Evolutionary conservation across 2,329 filamentous ascomycete species (phyloP), one percentile per base, ranked within the genome.

Genomic region (Metarhizium rileyi): DNA sequence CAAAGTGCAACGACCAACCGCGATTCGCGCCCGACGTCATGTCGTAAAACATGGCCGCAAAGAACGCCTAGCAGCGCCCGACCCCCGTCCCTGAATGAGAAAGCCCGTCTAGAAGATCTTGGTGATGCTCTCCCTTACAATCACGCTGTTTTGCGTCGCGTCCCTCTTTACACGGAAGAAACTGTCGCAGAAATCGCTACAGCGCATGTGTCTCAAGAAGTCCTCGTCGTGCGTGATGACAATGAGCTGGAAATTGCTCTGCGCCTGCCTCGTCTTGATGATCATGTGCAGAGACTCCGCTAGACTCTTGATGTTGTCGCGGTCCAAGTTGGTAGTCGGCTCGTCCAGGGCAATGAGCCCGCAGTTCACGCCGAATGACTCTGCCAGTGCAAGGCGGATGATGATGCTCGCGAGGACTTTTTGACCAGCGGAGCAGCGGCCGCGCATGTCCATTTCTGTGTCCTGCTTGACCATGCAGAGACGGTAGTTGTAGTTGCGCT

Each of bases 211-310:
- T 49, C 86, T 79, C 62, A 98, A 64, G 61, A 98, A 98, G 61
- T 95, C 89, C 70, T 97, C 94, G 69, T 98, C 93, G 74, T 98
- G 93, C 4, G 93, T 98, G 66, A 98, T 98, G 61, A 98, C 88
- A 62, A 98, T 93, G 50, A 98, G 80, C 73, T 98, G 94, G 68
- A 98, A 96, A 66, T 98, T 98, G 50, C 83, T 80, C 75, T 98
- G 93, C 53, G 84, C 81, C 64, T 86, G 81, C 7, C 94, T 82
- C 16, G 83, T 72, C 59, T 85, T 78, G 69, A 98, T 97, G 62
- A 98, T 95, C 60, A 84, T 80, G 61, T 93, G 85, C 59, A 98
- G 70, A 44, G 86, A 88, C 64, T 86, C 78, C 8, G 93, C 93
- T 41, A 98, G 77, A 52, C 87, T 87, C 54, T 85, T 83, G 67